Evolutionary conservation across 2,329 filamentous ascomycete species (phyloP).

Genomic region (Dactylonectria macrodidyma): DNA sequence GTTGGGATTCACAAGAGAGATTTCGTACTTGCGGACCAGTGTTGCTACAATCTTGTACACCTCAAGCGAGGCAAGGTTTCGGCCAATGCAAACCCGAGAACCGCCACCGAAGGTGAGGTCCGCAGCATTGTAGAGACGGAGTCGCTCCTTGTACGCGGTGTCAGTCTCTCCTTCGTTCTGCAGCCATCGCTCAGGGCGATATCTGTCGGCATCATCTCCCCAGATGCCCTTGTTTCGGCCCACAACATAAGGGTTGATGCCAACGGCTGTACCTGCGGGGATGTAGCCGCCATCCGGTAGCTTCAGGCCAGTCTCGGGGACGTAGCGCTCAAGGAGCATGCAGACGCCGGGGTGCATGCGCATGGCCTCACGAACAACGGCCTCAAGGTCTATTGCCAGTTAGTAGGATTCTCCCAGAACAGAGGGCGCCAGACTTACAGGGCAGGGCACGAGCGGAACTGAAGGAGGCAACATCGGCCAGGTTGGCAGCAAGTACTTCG

Average conservation of each 20-base stretch:
- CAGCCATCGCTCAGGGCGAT: slow-evolving; percentile 65
- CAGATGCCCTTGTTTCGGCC: slow-evolving; percentile 58
- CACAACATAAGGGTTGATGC: slow-evolving; percentile 59
- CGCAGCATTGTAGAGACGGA: slow-evolving; percentile 52
- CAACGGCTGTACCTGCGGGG: slow-evolving; percentile 55
- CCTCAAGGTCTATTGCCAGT: slow-evolving; percentile 51
- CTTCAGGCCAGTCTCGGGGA: slow-evolving; percentile 56
- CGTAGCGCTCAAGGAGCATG: slow-evolving; percentile 62
- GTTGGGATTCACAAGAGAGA: slow-evolving; percentile 49
- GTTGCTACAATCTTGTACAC: slow-evolving; percentile 58
- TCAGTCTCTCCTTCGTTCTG: slow-evolving; percentile 30
- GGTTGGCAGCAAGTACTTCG: slow-evolving; percentile 29
- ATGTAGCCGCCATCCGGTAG: slow-evolving; percentile 53
- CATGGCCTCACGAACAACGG: slow-evolving; percentile 64
- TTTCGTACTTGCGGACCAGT: slow-evolving; percentile 60
- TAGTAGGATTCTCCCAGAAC: not conserved
- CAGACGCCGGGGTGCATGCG: slow-evolving; percentile 63
- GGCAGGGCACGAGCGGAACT: slow-evolving; percentile 36
- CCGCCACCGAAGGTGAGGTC: slow-evolving; percentile 55
- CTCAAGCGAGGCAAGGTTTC: slow-evolving; percentile 52
- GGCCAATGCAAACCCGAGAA: slow-evolving; percentile 52
- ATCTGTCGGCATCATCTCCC: slow-evolving; percentile 61
- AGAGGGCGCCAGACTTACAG: slow-evolving; percentile 17
- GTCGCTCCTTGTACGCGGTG: slow-evolving; percentile 50
- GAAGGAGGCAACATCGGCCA: slow-evolving; percentile 31